A percentile compares a stretch with the other conserved stretches of the same genome.
Conservation (phyloP, 192 early-diverging fungal genomes). For the Globomyces pollinis-pini region DNA sequence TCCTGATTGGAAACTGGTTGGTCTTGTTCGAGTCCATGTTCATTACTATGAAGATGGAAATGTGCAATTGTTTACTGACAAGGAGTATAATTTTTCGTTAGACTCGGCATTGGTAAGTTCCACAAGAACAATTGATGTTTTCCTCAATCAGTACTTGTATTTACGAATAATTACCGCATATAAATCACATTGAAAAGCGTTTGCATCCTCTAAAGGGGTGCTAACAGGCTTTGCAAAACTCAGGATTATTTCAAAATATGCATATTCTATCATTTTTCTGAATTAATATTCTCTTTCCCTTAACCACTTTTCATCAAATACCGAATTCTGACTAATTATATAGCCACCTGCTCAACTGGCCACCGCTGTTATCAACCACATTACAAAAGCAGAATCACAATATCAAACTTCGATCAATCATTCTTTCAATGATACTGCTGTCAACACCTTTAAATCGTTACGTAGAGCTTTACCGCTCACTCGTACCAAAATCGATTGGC, state of each 20-base stretch:
- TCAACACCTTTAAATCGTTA: conserved; percentile 84
- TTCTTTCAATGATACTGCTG: conserved; percentile 68
- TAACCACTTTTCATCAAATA: no score
- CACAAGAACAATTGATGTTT: no score
- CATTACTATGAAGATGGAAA: conserved; percentile 99
- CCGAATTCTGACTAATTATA: no score
- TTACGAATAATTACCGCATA: no score
- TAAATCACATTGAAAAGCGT: no score
- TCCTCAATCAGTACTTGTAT: no score
- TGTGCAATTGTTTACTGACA: conserved; percentile 82
- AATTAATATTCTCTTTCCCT: background rate
- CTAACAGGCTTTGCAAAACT: no score
- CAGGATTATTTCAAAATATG: no score
- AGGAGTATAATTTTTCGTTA: conserved; percentile 39
- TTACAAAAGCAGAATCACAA: conserved; percentile 65
- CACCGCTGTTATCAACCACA: conserved; percentile 41
- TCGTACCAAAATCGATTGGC: conserved; percentile 89
- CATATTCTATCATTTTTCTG: no score
- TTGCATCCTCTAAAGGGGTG: no score
- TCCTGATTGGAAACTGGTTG: conserved; percentile 52
- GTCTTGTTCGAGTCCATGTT: conserved; percentile 68
- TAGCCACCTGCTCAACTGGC: no score
- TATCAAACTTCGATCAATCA: conserved; percentile 83
- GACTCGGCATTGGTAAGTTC: no score
- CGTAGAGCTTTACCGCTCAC: conserved; percentile 87